Evolutionary conservation across 1,284 basidiomycete genomes (phyloP).

Genomic region (Apiotrichum domesticum): DNA sequence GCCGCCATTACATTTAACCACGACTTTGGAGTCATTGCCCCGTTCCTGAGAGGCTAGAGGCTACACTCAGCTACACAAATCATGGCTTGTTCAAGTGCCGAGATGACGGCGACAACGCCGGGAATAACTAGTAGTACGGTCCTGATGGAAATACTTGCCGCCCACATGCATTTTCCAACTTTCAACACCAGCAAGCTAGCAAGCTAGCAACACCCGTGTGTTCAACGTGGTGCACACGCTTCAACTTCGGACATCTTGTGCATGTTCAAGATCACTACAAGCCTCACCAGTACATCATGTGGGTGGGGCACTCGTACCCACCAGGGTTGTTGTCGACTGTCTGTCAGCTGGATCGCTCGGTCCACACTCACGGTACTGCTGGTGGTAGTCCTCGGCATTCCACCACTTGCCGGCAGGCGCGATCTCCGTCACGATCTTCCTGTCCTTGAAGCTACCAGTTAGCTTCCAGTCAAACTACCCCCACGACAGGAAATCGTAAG

Average conservation of each 20-base stretch:
- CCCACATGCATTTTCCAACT: too few species aligned
- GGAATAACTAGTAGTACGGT: too few species aligned
- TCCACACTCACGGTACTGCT: constrained; percentile 56
- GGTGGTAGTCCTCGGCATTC: constrained; percentile 77
- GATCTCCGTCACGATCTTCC: constrained; percentile 74
- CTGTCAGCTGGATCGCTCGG: constrained; percentile 1
- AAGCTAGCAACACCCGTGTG: too few species aligned
- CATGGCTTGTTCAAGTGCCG: too few species aligned
- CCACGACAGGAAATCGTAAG: neutral
- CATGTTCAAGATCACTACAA: neutral
- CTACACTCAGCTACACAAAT: too few species aligned
- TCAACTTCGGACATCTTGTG: neutral
- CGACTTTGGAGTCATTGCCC: too few species aligned
- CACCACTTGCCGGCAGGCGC: constrained; percentile 64
- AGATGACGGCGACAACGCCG: too few species aligned
- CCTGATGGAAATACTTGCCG: too few species aligned
- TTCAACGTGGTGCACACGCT: neutral
- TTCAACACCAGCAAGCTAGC: too few species aligned
- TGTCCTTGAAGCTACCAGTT: constrained; percentile 57
- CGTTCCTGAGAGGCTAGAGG: too few species aligned
- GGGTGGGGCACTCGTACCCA: constrained; percentile 51
- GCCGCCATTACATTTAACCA: too few species aligned
- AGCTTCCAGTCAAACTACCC: too few species aligned
- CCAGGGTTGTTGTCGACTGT: constrained; percentile 47
- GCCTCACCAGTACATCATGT: constrained; percentile 47